These are phyloP conservation scores for Thielaviopsis euricoi DNA, from an alignment of 2,329 filamentous ascomycete genomes.

Conservation along the genomic window DNA sequence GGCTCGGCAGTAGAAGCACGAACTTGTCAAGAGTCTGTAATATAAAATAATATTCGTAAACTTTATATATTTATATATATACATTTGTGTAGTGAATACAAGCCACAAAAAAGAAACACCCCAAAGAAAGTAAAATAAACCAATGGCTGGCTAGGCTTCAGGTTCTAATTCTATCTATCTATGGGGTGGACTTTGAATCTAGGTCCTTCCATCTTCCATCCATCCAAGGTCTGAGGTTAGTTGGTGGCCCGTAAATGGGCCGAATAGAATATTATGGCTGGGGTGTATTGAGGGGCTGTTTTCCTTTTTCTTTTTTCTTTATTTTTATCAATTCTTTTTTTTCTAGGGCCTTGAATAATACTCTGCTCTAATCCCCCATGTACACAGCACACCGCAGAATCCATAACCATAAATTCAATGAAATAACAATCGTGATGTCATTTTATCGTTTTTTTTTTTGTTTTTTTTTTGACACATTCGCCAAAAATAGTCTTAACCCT, in stretches of 20 bases:
- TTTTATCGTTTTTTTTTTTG: neutral
- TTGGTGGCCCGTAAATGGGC: constrained; percentile 12
- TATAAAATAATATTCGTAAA: too few species aligned
- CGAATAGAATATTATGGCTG: constrained; percentile 10
- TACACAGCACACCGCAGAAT: too few species aligned
- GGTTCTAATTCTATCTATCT: too few species aligned
- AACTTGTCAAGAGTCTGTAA: too few species aligned
- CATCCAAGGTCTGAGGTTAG: neutral
- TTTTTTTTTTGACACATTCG: neutral
- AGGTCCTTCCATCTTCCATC: neutral
- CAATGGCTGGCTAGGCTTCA: neutral
- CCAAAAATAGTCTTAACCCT: too few species aligned
- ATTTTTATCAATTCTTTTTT: neutral
- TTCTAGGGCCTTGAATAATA: too few species aligned
- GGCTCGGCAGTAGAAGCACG: too few species aligned
- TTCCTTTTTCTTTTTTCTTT: neutral
- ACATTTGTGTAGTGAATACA: too few species aligned
- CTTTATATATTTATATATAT: too few species aligned
- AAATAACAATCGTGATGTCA: neutral
- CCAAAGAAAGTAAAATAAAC: neutral
- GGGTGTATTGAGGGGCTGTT: neutral
- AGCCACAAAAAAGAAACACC: too few species aligned
- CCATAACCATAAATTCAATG: too few species aligned
- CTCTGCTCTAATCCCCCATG: too few species aligned
- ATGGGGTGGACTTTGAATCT: neutral